phyloP scores from a whole-genome alignment of 805 yeast genomes.

The Zygosaccharomyces pseudorouxii region DNA sequence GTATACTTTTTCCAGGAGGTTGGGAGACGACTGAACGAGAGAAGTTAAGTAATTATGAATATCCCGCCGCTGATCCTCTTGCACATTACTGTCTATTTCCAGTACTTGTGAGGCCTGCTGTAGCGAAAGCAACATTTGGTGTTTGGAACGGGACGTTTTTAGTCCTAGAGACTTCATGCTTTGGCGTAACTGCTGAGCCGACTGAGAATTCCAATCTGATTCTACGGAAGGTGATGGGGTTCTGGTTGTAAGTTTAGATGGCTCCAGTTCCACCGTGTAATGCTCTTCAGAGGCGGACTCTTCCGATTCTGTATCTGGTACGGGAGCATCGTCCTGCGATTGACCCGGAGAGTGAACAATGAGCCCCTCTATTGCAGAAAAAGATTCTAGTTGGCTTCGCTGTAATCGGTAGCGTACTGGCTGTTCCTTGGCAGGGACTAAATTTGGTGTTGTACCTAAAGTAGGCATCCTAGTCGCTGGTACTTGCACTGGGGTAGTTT shows the following conservation, averaged over 20 bases:
- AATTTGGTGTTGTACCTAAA: neutral
- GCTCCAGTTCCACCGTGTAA: constrained; percentile 6
- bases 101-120: constrained; percentile 28
- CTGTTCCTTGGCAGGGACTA: constrained; percentile 1
- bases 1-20: constrained; percentile 27
- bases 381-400: neutral
- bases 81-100: constrained; percentile 11
- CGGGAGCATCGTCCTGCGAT: constrained; percentile 3
- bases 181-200: constrained; percentile 26
- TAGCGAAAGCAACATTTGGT: constrained; percentile 28
- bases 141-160: constrained; percentile 28
- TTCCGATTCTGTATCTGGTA: constrained; percentile 12
- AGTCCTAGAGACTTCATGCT: constrained; percentile 26
- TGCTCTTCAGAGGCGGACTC: constrained; percentile 3
- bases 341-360: neutral
- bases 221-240: neutral
- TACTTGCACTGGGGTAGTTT: constrained; percentile 22
- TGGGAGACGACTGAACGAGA: constrained; percentile 19
- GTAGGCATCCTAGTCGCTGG: constrained; percentile 34
- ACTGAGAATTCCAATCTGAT: constrained; percentile 17
- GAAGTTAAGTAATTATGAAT: constrained; percentile 23
- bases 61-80: constrained; percentile 13
- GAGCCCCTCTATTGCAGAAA: constrained; percentile 1
- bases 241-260: constrained; percentile 1
- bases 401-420: constrained; percentile 1